Percentiles rank a stretch among this genome's conserved stretches.
These are phyloP conservation scores for Penicillium vulpinum DNA, from an alignment of 2,329 filamentous ascomycete genomes.

Conservation along the genomic window DNA sequence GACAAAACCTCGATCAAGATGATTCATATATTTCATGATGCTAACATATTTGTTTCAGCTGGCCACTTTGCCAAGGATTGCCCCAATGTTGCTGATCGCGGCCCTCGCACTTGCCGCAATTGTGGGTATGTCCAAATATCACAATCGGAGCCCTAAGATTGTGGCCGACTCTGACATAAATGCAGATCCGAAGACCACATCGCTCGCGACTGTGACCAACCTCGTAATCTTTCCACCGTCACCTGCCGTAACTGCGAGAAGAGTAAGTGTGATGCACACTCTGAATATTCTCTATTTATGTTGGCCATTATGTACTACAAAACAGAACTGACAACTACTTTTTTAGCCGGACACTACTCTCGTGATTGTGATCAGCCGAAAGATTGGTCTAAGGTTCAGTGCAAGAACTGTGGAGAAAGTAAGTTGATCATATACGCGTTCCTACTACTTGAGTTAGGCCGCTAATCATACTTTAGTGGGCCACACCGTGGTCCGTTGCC, in stretches of 20 bases:
- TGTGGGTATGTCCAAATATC: conserved; percentile 40
- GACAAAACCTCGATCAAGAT: background rate
- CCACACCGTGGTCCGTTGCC: conserved; percentile 45
- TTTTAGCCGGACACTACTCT: conserved; percentile 42
- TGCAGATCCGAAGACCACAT: conserved; percentile 44
- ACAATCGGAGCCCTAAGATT: background rate
- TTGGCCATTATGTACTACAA: background rate
- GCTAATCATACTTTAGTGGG: conserved; percentile 38
- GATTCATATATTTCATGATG: background rate
- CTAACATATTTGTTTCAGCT: conserved; percentile 28
- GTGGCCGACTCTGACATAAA: conserved; percentile 16
- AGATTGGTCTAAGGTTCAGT: conserved; percentile 47
- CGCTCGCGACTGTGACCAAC: conserved; percentile 45
- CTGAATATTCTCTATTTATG: background rate
- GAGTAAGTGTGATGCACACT: conserved; percentile 24
- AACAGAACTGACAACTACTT: conserved; percentile 10
- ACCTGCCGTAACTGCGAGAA: conserved; percentile 50
- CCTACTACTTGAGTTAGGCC: background rate
- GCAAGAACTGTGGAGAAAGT: conserved; percentile 49
- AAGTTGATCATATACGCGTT: conserved; percentile 15
- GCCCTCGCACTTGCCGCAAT: conserved; percentile 44
- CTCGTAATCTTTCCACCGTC: conserved; percentile 41
- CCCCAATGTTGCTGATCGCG: conserved; percentile 33
- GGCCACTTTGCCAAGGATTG: conserved; percentile 52
- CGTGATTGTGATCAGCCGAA: conserved; percentile 47